Evolutionary conservation across 345 rosid species (phyloP).

Genomic region (Eucalyptus pumila): DNA sequence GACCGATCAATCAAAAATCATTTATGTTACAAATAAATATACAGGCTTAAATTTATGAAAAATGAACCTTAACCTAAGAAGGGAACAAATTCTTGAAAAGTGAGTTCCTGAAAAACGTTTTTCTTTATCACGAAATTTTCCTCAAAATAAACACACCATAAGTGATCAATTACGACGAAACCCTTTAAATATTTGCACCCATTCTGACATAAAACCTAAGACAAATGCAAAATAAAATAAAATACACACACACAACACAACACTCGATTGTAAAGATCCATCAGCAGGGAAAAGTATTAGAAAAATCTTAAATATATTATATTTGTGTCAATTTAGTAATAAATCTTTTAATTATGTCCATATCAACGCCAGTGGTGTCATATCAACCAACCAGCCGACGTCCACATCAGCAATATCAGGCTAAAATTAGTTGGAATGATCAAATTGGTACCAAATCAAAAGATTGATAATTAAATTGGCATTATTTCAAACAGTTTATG

Average conservation of each 20-base stretch:
- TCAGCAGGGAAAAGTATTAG: neutral
- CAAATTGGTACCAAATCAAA: too few relatives aligned
- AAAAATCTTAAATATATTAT: too few relatives aligned
- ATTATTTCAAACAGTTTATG: too few relatives aligned
- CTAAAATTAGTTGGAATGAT: too few relatives aligned
- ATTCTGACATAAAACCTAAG: neutral
- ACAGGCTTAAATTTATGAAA: neutral
- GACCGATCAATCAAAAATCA: neutral
- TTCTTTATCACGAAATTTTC: neutral
- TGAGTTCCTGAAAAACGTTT: neutral
- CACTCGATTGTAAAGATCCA: neutral
- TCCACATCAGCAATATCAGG: fast-evolving
- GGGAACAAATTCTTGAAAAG: neutral
- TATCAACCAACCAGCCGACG: fast-evolving
- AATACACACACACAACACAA: neutral
- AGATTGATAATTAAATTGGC: too few relatives aligned
- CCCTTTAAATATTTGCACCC: neutral
- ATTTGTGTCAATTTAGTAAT: too few relatives aligned
- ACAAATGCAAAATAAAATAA: neutral
- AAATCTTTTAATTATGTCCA: too few relatives aligned
- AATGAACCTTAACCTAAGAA: neutral
- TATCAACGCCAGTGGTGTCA: fast-evolving
- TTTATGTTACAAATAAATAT: neutral
- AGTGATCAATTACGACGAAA: neutral
- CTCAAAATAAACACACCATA: neutral